Evolutionary conservation across 2,329 filamentous ascomycete genomes (phyloP), one percentile per base, ranked within the genome.

Genomic region (Ceratocystis variospora): DNA sequence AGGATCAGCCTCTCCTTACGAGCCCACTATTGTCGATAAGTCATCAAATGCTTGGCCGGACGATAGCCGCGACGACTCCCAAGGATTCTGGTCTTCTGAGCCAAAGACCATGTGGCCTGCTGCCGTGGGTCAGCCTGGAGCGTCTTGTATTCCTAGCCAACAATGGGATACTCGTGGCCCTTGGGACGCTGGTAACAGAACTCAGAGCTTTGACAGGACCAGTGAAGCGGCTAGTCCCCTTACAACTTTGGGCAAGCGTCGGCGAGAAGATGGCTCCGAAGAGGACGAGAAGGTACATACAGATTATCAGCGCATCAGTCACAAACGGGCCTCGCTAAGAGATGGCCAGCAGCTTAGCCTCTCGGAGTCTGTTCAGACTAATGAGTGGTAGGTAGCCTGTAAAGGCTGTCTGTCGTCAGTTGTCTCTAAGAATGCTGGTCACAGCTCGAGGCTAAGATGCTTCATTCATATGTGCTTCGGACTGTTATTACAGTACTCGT

Each of bases 11-110:
- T 68, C 66, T 44, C 66, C 66, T 4, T 68, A 68, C 17, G 50
- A 68, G n/a, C 63, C 66, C 5, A 68, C 66, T 7, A 63, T 68
- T 25, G 63, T 65, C 22, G 50, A 46, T 15, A 68, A 68, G n/a
- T 59, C 63, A 2, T 50, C 59, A 5, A 62, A 53, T 19, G 31
- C 63, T 25, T 68, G 66, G 63, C 37, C 45, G 6, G 66, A 66
- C 6, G 50, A 63, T 31, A 17, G 59, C 5, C 66, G 66, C n/a
- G 63, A 66, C 12, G 50, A 37, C 0, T 25, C 66, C 1, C 63
- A 68, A 19, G 33, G 41, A 4, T 68, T 68, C 25, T 68, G 66
- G 66, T 10, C 48, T 3, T 5, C 59, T 5, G 63, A 65, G 7
- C 62, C 63, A 1, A 65, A 66, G 41, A 25, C 37, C 31, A 63